Conservation (phyloP, 352 stramenopile species). For the Saprolegnia parasitica region DNA sequence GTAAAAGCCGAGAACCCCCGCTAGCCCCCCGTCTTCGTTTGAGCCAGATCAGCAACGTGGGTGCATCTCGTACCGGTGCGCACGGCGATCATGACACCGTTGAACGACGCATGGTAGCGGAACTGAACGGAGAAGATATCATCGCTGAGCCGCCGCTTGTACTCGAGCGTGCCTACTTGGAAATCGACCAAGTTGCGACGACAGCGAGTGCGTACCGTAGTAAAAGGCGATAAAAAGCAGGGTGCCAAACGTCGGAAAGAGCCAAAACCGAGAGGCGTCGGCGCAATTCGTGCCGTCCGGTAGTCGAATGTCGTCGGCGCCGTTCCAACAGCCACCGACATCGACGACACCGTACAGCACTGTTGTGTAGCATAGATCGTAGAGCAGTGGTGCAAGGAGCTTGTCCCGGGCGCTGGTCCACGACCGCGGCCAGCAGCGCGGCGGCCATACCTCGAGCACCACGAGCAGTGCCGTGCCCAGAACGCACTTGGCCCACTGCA, state of each 20-base stretch:
- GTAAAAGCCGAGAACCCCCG: slow-evolving; percentile 5
- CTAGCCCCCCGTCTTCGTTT: no score
- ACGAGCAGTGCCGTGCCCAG: neutral
- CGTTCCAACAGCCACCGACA: slow-evolving; percentile 17
- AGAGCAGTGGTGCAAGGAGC: slow-evolving; percentile 12
- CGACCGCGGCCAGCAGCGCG: neutral
- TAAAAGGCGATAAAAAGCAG: slow-evolving; percentile 7
- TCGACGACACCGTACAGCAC: slow-evolving; percentile 15
- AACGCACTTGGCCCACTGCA: neutral
- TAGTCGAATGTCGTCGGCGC: slow-evolving; percentile 1
- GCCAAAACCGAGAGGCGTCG: neutral
- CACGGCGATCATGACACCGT: slow-evolving; percentile 6
- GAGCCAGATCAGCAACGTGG: no score
- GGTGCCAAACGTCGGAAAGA: neutral
- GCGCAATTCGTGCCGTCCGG: slow-evolving; percentile 9
- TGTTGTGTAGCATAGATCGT: slow-evolving; percentile 16
- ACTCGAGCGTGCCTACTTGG: slow-evolving; percentile 27
- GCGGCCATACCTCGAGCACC: neutral
- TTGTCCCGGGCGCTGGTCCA: neutral
- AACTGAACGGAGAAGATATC: slow-evolving; percentile 24
- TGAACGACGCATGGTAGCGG: slow-evolving; percentile 24
- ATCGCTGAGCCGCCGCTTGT: slow-evolving; percentile 26
- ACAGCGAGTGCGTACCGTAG: slow-evolving; percentile 20
- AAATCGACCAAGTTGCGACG: no score
- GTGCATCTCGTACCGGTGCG: slow-evolving; percentile 23